Evolutionary conservation across 352 stramenopile genomes (phyloP), one percentile per base, ranked within the genome.

Genomic region (Globisporangium nunn): DNA sequence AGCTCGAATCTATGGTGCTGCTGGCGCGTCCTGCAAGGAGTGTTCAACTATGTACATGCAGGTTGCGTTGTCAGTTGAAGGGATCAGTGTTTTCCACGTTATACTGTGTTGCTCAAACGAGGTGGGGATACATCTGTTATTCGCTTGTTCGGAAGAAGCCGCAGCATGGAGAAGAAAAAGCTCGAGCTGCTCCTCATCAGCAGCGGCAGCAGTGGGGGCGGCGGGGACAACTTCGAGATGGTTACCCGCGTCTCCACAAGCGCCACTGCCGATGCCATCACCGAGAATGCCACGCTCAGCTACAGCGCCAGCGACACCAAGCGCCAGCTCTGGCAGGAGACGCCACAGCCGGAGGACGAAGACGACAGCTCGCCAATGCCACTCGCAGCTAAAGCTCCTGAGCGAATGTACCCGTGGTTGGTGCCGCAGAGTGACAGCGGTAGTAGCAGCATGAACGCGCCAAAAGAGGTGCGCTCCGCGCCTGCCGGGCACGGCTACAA

Each of bases 401-500:
- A 29, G 10, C 43, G 15, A 4, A 46, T 51, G 50, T 49, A 52
- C 11, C 50, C 57, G 17, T 49, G 18, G 40, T 18, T 58, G 35
- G 45, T 50, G 15, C 12, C 30, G 6, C 28, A 40, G 12, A 43
- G 10, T 12, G 45, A 12, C 23, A 47, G 18, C 33, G 31, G 31
- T 6, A 23, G 1, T 23, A 23, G 23, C 23, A 23, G 23, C 23
- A 23, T 23, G 23, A 23, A 23, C 23, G 23, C 23, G 23, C 23
- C 55, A 18, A 58, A 44, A 28, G 51, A 43, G 50, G 40, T 59
- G 18, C 58, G 40, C 43, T 63, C 60, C 2, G 52, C 52, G 23
- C 48, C 46, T 17, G 28, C n/a, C n/a, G 40, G 45, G 7, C 44
- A 63, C 28, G 33, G n/a, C 6, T 58, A 49, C 29, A 50, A 41